Percentiles rank a stretch among this genome's conserved stretches.
phyloP scores from a whole-genome alignment of 306 rosid genomes.

The Acacia melanoxylon region DNA sequence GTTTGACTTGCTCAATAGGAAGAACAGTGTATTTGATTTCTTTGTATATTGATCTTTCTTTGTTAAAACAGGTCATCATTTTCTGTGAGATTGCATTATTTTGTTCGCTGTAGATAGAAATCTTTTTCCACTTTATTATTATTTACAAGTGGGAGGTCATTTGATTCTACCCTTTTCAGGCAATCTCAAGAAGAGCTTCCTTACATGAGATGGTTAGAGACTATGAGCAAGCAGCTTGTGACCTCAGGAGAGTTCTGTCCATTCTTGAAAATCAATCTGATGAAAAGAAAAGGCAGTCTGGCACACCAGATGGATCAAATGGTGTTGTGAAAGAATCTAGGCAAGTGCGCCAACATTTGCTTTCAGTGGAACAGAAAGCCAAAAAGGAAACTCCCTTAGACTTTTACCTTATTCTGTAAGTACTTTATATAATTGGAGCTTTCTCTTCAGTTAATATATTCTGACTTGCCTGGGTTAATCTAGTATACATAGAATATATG shows the following conservation, averaged over 20 bases:
- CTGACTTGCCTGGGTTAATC: constrained; percentile 4
- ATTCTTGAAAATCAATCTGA: constrained; percentile 64
- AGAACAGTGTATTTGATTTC: not conserved
- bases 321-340: constrained; percentile 60
- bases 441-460: not conserved
- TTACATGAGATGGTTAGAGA: constrained; percentile 87
- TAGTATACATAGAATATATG: constrained; percentile 1
- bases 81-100: not conserved
- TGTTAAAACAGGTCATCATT: not conserved
- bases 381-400: constrained; percentile 66
- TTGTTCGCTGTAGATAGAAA: not conserved
- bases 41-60: not conserved
- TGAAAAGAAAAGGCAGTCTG: constrained; percentile 48
- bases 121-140: constrained; percentile 11
- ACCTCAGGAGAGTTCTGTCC: constrained; percentile 62
- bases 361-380: constrained; percentile 68
- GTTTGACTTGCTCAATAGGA: no score
- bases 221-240: constrained; percentile 70
- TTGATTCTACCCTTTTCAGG: constrained; percentile 53
- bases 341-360: constrained; percentile 57
- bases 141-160: constrained; percentile 16
- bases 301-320: constrained; percentile 54
- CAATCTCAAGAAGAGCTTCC: constrained; percentile 89
- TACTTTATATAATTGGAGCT: constrained; percentile 29
- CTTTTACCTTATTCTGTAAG: constrained; percentile 87